Evolutionary conservation across 2,329 filamentous ascomycete genomes (phyloP), one percentile per base, ranked within the genome.

Genomic region (Botrytis deweyae): DNA sequence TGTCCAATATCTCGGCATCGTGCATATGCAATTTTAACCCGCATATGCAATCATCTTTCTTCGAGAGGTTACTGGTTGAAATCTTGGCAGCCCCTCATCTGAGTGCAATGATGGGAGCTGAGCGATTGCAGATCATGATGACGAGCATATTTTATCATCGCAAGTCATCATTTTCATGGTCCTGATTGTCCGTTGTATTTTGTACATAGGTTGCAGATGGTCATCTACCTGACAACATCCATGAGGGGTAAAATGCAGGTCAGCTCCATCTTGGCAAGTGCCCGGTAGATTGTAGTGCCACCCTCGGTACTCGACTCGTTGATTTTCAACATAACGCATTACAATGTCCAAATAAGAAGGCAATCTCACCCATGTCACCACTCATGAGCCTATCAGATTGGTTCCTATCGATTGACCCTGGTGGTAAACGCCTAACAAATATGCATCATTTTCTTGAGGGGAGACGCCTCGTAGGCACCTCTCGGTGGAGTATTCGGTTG

Each of bases 321-420:
- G n/a, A 9, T 1, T 14, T 7, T 58, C 36, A 1, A 18, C 4
- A n/a, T 3, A 2, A 0, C 22, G 25, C 22, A 12, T 38, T 20
- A 38, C 2, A 33, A 18, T 9, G 14, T 3, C 22, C 46, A 29
- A 2, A 14, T 3, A 20, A 67, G 40, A 67, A 33, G 36, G 65
- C 14, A 22, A 55, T 7, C 1, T 9, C 20, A 38, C 29, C 14
- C 33, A 20, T 67, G 7, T 20, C n/a, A n/a, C 25, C 25, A 40
- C 33, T n/a, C 2, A 10, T 3, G 1, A 29, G 44, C 36, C 36
- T 55, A 55, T 55, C 33, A 29, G 25, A 22, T 40, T 10, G 16
- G 7, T 5, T 14, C 46, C 9, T 40, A 33, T 40, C 22, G 44
- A 67, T 67, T 4, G 10, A 38, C 18, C 42, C 18, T 1, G 44